phyloP scores from a whole-genome alignment of 805 yeast genomes.

The Zygotorulaspora chibaensis region DNA sequence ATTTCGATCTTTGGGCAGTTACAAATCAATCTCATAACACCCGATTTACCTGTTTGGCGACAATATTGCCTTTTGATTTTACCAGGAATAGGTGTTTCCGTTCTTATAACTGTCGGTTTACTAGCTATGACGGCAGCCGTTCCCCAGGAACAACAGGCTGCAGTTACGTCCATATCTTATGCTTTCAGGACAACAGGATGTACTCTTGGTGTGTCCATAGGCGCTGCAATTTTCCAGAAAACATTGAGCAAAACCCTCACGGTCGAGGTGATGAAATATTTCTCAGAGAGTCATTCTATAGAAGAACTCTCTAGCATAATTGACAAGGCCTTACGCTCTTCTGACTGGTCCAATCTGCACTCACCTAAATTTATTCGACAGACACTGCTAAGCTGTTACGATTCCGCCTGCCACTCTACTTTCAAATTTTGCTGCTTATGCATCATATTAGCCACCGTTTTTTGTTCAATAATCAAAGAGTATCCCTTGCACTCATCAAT shows the following conservation, averaged over 20 bases:
- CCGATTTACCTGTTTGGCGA: slow-evolving; percentile 36
- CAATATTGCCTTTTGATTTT: slow-evolving; percentile 44
- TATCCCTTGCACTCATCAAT: slow-evolving; percentile 49
- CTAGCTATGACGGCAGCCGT: slow-evolving; percentile 69
- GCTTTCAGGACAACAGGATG: slow-evolving; percentile 84
- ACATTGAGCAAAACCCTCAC: slow-evolving; percentile 35
- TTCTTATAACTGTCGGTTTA: slow-evolving; percentile 60
- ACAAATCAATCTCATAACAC: slow-evolving; percentile 35
- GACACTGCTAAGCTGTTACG: slow-evolving; percentile 49
- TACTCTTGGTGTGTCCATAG: slow-evolving; percentile 72
- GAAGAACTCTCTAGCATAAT: slow-evolving; percentile 43
- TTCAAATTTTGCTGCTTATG: slow-evolving; percentile 45
- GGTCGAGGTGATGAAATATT: slow-evolving; percentile 31
- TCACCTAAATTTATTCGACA: slow-evolving; percentile 52
- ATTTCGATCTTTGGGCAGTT: slow-evolving; percentile 44
- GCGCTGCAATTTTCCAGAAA: slow-evolving; percentile 57
- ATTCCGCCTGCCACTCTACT: slow-evolving; percentile 48
- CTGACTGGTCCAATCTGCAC: slow-evolving; percentile 45
- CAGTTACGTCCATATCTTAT: slow-evolving; percentile 85
- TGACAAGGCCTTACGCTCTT: slow-evolving; percentile 50
- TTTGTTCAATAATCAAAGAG: slow-evolving; percentile 51
- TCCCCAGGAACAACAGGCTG: slow-evolving; percentile 66
- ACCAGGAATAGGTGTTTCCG: slow-evolving; percentile 54
- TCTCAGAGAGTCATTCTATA: slow-evolving; percentile 37
- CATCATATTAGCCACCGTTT: slow-evolving; percentile 34